phyloP scores from a whole-genome alignment of 1,284 basidiomycete genomes.

The Schizophyllum amplum region DNA sequence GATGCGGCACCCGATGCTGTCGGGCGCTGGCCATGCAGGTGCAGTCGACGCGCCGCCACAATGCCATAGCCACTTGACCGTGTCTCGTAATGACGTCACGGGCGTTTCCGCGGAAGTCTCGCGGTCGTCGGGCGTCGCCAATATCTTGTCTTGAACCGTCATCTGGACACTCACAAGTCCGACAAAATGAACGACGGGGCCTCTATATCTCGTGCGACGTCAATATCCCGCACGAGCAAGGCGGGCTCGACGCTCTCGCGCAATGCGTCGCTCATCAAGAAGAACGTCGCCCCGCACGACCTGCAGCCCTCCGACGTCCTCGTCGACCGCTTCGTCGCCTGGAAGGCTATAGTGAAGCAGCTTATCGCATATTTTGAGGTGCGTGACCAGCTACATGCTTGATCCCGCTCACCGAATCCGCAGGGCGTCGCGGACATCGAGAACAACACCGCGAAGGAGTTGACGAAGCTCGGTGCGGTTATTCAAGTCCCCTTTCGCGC shows the following conservation, averaged over 20 bases:
- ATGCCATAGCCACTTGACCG: no score
- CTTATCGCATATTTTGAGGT: constrained; percentile 81
- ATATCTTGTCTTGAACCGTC: neutral
- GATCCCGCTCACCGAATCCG: neutral
- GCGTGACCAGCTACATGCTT: constrained; percentile 1
- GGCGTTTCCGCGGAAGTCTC: no score
- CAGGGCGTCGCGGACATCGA: constrained; percentile 93
- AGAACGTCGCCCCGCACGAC: constrained; percentile 85
- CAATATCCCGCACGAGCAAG: constrained; percentile 55
- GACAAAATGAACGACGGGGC: constrained; percentile 23
- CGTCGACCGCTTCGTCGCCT: constrained; percentile 90
- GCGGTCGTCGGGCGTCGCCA: no score
- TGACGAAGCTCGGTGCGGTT: constrained; percentile 93
- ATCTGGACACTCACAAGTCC: no score
- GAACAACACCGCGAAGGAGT: constrained; percentile 90
- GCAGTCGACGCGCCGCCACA: no score
- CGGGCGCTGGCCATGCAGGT: no score
- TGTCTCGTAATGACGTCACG: no score
- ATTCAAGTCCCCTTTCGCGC: constrained; percentile 97
- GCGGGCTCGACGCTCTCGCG: constrained; percentile 65
- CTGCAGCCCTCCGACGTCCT: constrained; percentile 93
- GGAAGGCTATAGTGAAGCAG: constrained; percentile 96
- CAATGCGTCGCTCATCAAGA: constrained; percentile 82
- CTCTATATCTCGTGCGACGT: constrained; percentile 62
- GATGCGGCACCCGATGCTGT: no score